phyloP scores from a whole-genome alignment of 306 rosid species.

The Begonia masoniana region DNA sequence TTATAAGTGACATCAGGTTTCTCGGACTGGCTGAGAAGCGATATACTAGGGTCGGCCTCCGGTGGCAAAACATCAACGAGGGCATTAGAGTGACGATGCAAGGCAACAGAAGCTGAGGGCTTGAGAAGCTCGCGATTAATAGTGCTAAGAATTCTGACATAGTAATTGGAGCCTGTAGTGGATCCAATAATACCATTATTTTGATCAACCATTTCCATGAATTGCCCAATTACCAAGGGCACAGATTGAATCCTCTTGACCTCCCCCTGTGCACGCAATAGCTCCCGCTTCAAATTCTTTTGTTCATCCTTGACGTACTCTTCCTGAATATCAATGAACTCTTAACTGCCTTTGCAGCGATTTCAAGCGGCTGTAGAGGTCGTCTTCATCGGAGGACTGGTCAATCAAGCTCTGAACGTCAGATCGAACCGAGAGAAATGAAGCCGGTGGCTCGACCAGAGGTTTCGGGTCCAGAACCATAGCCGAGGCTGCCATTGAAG shows the following conservation, averaged over 20 bases:
- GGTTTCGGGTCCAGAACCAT: slow-evolving; percentile 65
- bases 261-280: slow-evolving; percentile 89
- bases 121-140: slow-evolving; percentile 86
- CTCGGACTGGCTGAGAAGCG: slow-evolving; percentile 98
- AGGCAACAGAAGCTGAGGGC: slow-evolving; percentile 90
- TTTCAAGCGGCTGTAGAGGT: slow-evolving; percentile 74
- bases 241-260: slow-evolving; percentile 97
- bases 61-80: slow-evolving; percentile 98
- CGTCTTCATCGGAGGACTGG: slow-evolving; percentile 49
- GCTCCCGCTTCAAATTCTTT: slow-evolving; percentile 94
- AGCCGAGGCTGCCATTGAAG: slow-evolving; percentile 62
- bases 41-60: slow-evolving; percentile 93
- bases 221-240: slow-evolving; percentile 93
- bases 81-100: slow-evolving; percentile 95
- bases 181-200: slow-evolving; percentile 95
- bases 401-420: slow-evolving; percentile 37
- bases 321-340: slow-evolving; percentile 86
- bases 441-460: slow-evolving; percentile 49
- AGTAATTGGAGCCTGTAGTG: slow-evolving; percentile 95
- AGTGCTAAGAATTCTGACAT: slow-evolving; percentile 85
- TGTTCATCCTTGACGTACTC: slow-evolving; percentile 90
- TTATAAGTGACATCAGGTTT: slow-evolving; percentile 98
- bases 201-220: slow-evolving; percentile 97
- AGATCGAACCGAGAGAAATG: slow-evolving; percentile 36
- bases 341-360: slow-evolving; percentile 72